phyloP scores from a whole-genome alignment of 805 yeast species.

The Candida taoyuanica region DNA sequence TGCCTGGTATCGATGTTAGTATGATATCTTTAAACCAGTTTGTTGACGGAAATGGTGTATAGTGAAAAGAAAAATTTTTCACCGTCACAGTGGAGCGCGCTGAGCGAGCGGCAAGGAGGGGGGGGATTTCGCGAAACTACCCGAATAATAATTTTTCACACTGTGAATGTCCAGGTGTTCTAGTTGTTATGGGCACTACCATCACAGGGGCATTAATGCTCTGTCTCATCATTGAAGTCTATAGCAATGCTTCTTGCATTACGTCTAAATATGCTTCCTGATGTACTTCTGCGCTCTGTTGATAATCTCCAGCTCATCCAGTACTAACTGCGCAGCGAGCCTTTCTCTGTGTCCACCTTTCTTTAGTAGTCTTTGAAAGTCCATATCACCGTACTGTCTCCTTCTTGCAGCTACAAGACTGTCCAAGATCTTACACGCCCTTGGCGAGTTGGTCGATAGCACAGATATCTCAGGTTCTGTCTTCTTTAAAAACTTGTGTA shows the following conservation, averaged over 20 bases:
- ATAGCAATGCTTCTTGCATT: not conserved
- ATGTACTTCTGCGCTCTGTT: slow-evolving; percentile 12
- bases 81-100: no score
- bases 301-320: slow-evolving; percentile 17
- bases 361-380: slow-evolving; percentile 12
- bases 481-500: slow-evolving; percentile 25
- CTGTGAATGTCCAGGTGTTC: not conserved
- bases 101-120: no score
- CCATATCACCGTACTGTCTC: slow-evolving; percentile 11
- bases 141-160: not conserved
- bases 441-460: slow-evolving; percentile 17
- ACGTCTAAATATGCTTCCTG: slow-evolving; percentile 10
- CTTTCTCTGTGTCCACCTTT: slow-evolving; percentile 15
- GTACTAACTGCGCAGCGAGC: slow-evolving; percentile 17
- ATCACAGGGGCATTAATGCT: no score
- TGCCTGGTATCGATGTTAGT: slow-evolving; percentile 15
- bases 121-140: not conserved
- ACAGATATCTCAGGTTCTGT: slow-evolving; percentile 9
- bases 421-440: slow-evolving; percentile 18
- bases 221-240: not conserved
- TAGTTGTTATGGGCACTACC: no score
- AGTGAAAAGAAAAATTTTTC: slow-evolving; percentile 8
- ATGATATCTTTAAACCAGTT: not conserved
- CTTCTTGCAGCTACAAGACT: slow-evolving; percentile 18
- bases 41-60: not conserved